Conservation (phyloP, 202 grass and related monocot genomes). For the Schoenoplectus tabernaemontani region DNA sequence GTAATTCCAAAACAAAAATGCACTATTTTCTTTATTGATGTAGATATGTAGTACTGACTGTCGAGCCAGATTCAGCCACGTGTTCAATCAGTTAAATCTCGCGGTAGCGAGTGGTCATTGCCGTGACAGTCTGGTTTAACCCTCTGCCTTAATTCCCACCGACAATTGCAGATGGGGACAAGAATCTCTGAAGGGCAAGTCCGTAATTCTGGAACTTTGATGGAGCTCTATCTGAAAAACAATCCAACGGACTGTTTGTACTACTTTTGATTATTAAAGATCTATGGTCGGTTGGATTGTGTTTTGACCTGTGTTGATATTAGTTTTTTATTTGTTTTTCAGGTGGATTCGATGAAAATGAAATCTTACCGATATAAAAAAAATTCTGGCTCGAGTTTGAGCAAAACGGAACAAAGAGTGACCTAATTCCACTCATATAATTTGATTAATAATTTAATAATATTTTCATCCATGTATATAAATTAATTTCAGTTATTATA, state of each 20-base stretch:
- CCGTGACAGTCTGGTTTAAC: not conserved
- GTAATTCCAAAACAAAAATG: not conserved
- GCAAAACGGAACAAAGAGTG: not conserved
- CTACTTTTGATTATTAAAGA: not conserved
- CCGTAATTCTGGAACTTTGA: not conserved
- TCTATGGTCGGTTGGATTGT: too few species aligned
- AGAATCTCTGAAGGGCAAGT: not conserved
- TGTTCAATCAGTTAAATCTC: not conserved
- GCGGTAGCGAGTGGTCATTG: not conserved
- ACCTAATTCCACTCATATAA: not conserved
- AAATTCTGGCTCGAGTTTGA: not conserved
- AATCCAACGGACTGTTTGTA: not conserved
- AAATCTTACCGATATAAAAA: too few species aligned
- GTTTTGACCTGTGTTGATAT: not conserved
- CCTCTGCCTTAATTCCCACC: not conserved
- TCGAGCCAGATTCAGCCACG: not conserved
- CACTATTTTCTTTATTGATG: not conserved
- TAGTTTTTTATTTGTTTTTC: not conserved
- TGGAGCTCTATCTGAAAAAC: not conserved
- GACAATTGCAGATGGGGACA: not conserved
- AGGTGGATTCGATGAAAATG: too few species aligned
- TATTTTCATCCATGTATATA: too few species aligned
- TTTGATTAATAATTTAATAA: too few species aligned
- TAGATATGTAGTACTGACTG: not conserved
- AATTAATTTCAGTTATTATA: too few species aligned